phyloP scores from a whole-genome alignment of 345 rosid species.

The Gossypium mustelinum region DNA sequence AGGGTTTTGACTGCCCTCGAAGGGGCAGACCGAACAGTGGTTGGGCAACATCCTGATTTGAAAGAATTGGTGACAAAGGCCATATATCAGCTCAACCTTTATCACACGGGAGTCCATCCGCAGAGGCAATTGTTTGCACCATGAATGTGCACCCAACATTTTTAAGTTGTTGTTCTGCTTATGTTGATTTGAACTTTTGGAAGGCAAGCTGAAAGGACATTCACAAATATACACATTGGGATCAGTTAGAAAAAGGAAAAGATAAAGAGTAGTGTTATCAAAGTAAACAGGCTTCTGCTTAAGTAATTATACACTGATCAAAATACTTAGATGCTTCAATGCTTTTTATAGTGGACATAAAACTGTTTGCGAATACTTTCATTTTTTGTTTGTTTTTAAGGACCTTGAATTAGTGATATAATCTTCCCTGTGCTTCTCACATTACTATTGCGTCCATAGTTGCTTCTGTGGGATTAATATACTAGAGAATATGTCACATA shows the following conservation, averaged over 20 bases:
- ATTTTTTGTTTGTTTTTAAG: not conserved
- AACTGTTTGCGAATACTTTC: constrained; percentile 1
- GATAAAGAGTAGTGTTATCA: not conserved
- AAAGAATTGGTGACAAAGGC: constrained; percentile 64
- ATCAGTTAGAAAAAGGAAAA: not conserved
- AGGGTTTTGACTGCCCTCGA: constrained; percentile 75
- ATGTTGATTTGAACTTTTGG: not conserved
- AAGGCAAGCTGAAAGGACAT: constrained; percentile 4
- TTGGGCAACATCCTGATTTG: constrained; percentile 57
- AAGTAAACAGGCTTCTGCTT: constrained; percentile 3
- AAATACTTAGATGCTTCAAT: constrained; percentile 11
- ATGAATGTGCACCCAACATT: constrained; percentile 10
- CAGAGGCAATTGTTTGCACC: constrained; percentile 39
- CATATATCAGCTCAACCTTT: constrained; percentile 54
- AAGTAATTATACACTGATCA: constrained; percentile 3
- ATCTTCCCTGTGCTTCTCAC: not conserved
- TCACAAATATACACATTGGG: constrained; percentile 13
- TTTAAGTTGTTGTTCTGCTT: constrained; percentile 6
- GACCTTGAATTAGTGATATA: not conserved
- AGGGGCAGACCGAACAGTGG: constrained; percentile 55
- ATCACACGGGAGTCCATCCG: constrained; percentile 52
- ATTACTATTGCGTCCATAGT: not conserved
- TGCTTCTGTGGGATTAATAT: not conserved
- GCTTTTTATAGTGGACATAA: not conserved
- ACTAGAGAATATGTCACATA: not conserved